Evolutionary conservation across 805 yeast genomes (phyloP), one percentile per base, ranked within the genome.

Genomic region (Wickerhamomyces sydowiorum): DNA sequence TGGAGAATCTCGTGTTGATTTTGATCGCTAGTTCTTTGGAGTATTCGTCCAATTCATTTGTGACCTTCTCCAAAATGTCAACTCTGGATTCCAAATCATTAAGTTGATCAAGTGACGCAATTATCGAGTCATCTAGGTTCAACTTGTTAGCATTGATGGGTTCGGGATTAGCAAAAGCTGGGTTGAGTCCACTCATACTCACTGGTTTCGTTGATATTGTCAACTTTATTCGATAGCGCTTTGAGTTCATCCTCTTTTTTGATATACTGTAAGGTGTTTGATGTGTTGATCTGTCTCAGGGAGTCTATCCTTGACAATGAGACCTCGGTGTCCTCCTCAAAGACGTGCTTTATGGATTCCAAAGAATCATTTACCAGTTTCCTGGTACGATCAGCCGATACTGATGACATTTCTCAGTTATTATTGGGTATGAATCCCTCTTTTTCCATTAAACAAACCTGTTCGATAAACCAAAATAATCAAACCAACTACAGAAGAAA

Each of bases 21-120:
- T 77, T 75, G 5, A 67, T 67, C 34, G 70, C 77, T 39, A 81
- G 51, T 50, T 80, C 86, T 21, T 65, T 59, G 6, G 81, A 69
- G 76, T 84, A 80, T 45, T 70, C 74, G 43, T 82, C 86, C 28
- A 85, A 52, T 48, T 85, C 89, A 20, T 62, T 60, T 10, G 75
- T 70, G 3, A 84, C 48, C 3, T 53, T 57, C 37, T 73, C 77
- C 25, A 79, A 56, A 30, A 66, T 65, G 3, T 56, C 62, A 2
- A 74, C 66, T 28, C 61, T 54, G 3, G 47, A 35, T 39, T 70
- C 75, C 13, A 72, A 36, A 7, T 40, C 40, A 14, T 48, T 53
- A 9, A 71, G 32, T n/a, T 40, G 27, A 15, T 20, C 7, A 3
- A 36, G 23, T 19, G 35, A 32, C 10, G 19, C 17, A 4, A 5